Base-by-base conservation (phyloP, 2,329 filamentous ascomycete species). In the Diaporthe destruens region DNA sequence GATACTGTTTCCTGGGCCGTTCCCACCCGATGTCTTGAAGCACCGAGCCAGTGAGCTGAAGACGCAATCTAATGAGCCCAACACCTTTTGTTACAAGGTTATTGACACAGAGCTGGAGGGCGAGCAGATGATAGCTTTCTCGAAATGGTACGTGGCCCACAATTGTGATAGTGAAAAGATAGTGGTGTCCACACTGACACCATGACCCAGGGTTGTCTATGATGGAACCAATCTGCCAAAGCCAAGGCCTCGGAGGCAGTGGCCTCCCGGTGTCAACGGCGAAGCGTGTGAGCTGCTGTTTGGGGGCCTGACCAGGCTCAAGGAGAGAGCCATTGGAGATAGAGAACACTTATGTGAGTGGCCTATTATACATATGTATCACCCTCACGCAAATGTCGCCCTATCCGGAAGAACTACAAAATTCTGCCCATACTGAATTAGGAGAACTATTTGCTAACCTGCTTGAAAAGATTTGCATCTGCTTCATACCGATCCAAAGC, bases 401-500 rank as follows among this genome's bases (percentile, higher is more conserved):
- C 20, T 12, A 20, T 53, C 1, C 49, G 32, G 29, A 7, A 29
- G 51, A 53, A 23, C 51, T 29, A 7, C 23, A 16, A 25, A 6
- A 3, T 54, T 9, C 6, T 54, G 23, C 23, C 25, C 11, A 20
- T 20, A 2, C 32, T 11, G 6, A 18, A 7, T 9, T 36, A 9
- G 9, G 5, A 34, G 2, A 18, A 20, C 3, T 6, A 0, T 1
- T 25, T 9, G 16, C 70, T 74, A 25, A 71, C 59, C 53, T 12
- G 36, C 14, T 3, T 20, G 11, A 7, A 20, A 73, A 84, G 84
- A 83, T 73, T 78, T 85, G 14, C 77, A 80, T 11, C 74, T 79
- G 42, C 77, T 85, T 6, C 78, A 79, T n/a, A 83, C 83, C n/a
- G 80, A 84, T 69, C 84, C 84, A 0, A 78, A 82, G 16, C 81